These are phyloP conservation scores for Termitomyces titanicus DNA, from an alignment of 768 basidiomycete species.

Conservation along the genomic window DNA sequence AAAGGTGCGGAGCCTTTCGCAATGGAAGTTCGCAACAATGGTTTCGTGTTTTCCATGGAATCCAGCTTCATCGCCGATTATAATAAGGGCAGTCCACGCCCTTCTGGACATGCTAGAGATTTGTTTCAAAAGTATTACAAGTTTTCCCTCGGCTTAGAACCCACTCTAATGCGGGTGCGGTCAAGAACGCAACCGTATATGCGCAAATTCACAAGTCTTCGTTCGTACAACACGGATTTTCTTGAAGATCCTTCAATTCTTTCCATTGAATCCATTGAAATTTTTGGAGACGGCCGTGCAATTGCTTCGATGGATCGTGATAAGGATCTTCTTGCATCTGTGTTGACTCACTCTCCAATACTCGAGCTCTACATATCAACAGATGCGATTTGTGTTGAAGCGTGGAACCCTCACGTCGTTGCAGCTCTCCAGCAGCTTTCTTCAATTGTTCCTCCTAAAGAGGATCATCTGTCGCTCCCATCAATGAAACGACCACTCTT, in stretches of 20 bases:
- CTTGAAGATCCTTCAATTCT: constrained; percentile 48
- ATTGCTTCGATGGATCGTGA: constrained; percentile 51
- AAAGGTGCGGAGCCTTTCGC: constrained; percentile 41
- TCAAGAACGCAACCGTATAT: constrained; percentile 27
- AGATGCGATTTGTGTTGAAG: constrained; percentile 59
- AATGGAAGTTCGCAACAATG: constrained; percentile 55
- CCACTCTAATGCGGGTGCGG: constrained; percentile 52
- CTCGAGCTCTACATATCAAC: constrained; percentile 45
- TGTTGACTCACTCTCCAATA: constrained; percentile 41
- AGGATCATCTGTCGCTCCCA: constrained; percentile 3
- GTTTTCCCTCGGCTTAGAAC: constrained; percentile 41
- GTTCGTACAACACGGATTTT: constrained; percentile 33
- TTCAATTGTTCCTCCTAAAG: constrained; percentile 28
- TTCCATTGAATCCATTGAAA: constrained; percentile 55
- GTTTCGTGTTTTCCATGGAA: constrained; percentile 38
- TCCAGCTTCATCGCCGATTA: constrained; percentile 37
- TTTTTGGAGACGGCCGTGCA: constrained; percentile 39
- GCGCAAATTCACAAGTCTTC: constrained; percentile 21
- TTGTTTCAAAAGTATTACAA: constrained; percentile 42
- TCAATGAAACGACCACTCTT: constrained; percentile 24
- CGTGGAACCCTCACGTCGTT: constrained; percentile 63
- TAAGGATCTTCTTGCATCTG: constrained; percentile 31
- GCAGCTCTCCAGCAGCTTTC: constrained; percentile 50
- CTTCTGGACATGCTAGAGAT: constrained; percentile 32
- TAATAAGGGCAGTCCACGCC: constrained; percentile 17